Percentiles rank a stretch among this genome's conserved stretches.
Evolutionary conservation across 2,329 filamentous ascomycete species (phyloP).

Genomic region (Bipolaris victoriae): DNA sequence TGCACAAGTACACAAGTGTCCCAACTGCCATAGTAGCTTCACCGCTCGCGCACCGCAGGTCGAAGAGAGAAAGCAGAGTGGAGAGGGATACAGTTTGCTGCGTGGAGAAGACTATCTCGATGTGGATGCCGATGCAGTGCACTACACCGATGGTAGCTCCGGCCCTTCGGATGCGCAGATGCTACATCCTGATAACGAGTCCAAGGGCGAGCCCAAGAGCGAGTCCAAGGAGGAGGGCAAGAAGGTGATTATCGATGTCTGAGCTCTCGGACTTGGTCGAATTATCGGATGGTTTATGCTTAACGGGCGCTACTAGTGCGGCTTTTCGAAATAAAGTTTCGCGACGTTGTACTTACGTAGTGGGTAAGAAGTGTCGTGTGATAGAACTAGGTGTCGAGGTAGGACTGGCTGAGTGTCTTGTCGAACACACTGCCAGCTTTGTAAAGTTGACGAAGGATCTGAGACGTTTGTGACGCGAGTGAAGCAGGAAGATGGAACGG

Average conservation of each 20-base stretch:
- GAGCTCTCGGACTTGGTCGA: not conserved
- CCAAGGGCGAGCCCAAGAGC: constrained; percentile 11
- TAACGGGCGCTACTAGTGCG: not conserved
- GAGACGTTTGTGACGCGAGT: no score
- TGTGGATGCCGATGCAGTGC: constrained; percentile 21
- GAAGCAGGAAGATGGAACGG: no score
- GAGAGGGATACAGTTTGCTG: constrained; percentile 24
- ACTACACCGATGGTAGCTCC: constrained; percentile 8
- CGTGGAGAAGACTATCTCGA: constrained; percentile 27
- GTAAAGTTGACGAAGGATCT: no score
- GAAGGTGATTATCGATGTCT: constrained; percentile 14
- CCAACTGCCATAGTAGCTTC: constrained; percentile 24
- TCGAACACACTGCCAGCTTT: no score
- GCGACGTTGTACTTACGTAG: no score
- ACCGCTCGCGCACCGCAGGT: not conserved
- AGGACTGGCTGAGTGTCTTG: no score
- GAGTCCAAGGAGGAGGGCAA: constrained; percentile 18
- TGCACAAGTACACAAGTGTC: constrained; percentile 19
- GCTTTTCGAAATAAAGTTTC: not conserved
- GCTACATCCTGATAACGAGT: constrained; percentile 9
- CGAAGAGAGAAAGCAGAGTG: constrained; percentile 7
- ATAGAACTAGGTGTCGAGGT: no score
- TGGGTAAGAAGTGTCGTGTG: no score
- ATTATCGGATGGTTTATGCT: not conserved
- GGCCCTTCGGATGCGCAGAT: constrained; percentile 16